These are phyloP conservation scores for Citrus hindsii DNA, from an alignment of 345 rosid species.

Conservation along the genomic window DNA sequence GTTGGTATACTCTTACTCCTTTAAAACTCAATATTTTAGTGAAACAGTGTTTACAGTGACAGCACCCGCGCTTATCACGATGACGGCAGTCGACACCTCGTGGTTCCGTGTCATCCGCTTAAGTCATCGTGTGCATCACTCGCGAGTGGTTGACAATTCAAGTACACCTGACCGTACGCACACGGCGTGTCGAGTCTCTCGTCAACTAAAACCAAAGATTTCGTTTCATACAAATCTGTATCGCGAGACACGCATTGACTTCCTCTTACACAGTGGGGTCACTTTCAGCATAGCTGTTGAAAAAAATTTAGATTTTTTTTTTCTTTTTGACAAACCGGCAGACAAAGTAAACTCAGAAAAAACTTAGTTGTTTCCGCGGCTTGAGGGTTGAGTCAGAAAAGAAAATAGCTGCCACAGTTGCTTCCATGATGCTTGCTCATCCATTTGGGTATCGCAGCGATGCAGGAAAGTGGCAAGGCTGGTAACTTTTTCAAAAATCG, in stretches of 20 bases:
- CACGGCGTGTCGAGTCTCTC: slow-evolving; percentile 5
- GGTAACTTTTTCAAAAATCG: slow-evolving; percentile 2
- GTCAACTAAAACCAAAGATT: neutral
- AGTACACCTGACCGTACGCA: neutral
- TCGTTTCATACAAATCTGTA: neutral
- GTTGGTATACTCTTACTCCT: neutral
- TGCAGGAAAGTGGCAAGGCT: slow-evolving; percentile 4
- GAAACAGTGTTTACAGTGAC: no score
- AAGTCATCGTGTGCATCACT: neutral
- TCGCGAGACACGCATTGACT: neutral
- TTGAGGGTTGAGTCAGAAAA: neutral
- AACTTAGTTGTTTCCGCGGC: slow-evolving; percentile 21
- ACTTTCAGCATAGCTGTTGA: slow-evolving; percentile 10
- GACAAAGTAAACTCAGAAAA: slow-evolving; percentile 25
- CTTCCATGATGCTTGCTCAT: slow-evolving; percentile 24
- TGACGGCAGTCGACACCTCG: neutral
- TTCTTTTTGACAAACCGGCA: neutral
- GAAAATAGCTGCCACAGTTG: neutral
- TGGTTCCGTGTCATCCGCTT: neutral
- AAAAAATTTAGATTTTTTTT: no score
- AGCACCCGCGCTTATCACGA: neutral
- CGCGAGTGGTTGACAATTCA: neutral
- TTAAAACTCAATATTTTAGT: no score
- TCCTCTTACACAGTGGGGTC: neutral
- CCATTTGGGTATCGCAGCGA: neutral